These are phyloP conservation scores for Heracleum sosnowskyi DNA, from an alignment of 129 eudicot genomes.

Conservation along the genomic window DNA sequence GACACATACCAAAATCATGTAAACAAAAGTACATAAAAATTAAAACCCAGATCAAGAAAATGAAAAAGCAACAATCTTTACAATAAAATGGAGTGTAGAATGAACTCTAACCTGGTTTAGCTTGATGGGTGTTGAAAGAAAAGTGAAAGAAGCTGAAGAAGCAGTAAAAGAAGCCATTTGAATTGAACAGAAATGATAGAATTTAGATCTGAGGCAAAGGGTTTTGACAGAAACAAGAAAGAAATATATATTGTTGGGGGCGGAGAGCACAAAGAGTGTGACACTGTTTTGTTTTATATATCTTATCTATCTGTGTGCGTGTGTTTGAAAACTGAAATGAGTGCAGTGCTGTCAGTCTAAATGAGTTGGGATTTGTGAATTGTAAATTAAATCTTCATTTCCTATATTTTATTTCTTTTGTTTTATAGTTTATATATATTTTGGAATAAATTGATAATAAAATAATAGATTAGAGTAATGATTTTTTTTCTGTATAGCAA, in stretches of 20 bases:
- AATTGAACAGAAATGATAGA: slow-evolving; percentile 17
- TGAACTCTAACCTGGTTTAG: slow-evolving; percentile 37
- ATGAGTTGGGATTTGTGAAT: too few relatives aligned
- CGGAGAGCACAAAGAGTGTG: slow-evolving; percentile 72
- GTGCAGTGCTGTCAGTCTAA: too few relatives aligned
- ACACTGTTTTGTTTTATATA: background rate
- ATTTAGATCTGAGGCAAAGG: slow-evolving; percentile 19
- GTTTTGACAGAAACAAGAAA: slow-evolving; percentile 1
- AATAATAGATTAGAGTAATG: too few relatives aligned
- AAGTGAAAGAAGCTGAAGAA: slow-evolving; percentile 33
- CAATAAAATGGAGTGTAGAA: background rate
- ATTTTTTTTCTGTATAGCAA: too few relatives aligned
- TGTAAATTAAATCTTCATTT: too few relatives aligned
- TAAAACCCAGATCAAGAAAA: slow-evolving; percentile 2
- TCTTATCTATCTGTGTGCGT: too few relatives aligned
- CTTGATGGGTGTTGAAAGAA: slow-evolving; percentile 23
- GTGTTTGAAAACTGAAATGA: too few relatives aligned
- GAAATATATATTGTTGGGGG: slow-evolving; percentile 22
- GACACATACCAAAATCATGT: background rate
- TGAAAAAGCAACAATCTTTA: background rate
- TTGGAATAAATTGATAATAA: too few relatives aligned
- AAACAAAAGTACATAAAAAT: background rate
- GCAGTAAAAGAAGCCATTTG: slow-evolving; percentile 68
- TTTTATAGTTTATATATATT: too few relatives aligned
- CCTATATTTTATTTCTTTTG: too few relatives aligned